These are phyloP conservation scores for Symbiodinium natans DNA, from an alignment of 73 alveolate genomes.

Conservation along the genomic window DNA sequence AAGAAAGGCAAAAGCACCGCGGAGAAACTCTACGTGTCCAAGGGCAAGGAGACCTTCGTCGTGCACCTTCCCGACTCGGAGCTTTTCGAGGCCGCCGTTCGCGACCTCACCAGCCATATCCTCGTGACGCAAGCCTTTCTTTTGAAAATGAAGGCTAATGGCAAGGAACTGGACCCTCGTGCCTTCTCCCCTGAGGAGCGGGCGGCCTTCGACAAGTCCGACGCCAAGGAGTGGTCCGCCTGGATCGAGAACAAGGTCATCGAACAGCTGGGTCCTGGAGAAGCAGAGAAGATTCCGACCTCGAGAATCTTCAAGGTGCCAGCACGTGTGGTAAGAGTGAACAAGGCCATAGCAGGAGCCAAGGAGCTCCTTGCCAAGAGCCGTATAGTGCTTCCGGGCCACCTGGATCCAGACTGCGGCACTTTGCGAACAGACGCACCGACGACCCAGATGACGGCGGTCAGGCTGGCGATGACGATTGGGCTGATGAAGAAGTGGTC, in stretches of 20 bases:
- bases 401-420: conserved; percentile 18
- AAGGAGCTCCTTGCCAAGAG: conserved; percentile 12
- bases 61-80: background rate
- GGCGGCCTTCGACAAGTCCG: background rate
- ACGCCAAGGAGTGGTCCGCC: background rate
- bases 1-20: too few relatives aligned
- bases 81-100: background rate
- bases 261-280: background rate
- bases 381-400: conserved; percentile 28
- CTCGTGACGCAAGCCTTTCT: background rate
- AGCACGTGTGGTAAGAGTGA: background rate
- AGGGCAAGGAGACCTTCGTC: background rate
- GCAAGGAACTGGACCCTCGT: conserved; percentile 21
- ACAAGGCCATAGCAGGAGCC: background rate
- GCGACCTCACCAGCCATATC: background rate
- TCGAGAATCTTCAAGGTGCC: conserved; percentile 15
- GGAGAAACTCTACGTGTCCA: background rate
- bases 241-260: conserved; percentile 43
- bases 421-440: conserved; percentile 41
- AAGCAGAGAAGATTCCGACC: background rate
- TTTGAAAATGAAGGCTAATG: background rate
- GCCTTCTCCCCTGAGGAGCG: background rate
- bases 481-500: background rate
- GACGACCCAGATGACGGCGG: conserved; percentile 1
- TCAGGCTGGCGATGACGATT: background rate